Conservation (phyloP, 1,284 basidiomycete genomes). For the Filobasidium uniguttulatum region DNA sequence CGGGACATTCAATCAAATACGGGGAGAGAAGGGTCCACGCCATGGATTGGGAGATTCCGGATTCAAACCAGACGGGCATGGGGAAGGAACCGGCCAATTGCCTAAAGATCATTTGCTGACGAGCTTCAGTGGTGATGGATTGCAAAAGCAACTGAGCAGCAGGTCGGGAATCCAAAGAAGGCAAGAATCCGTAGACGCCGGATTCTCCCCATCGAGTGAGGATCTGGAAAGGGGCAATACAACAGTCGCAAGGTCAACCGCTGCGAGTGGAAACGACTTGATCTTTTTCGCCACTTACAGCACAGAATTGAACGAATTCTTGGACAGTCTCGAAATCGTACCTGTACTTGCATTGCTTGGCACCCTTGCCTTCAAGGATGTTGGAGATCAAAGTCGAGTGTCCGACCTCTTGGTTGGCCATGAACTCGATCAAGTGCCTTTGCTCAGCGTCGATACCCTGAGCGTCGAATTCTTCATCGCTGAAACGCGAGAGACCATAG, state of each 20-base stretch:
- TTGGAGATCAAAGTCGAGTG: conserved; percentile 29
- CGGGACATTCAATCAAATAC: conserved; percentile 48
- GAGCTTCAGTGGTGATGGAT: conserved; percentile 50
- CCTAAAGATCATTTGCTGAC: conserved; percentile 55
- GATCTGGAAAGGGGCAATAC: conserved; percentile 15
- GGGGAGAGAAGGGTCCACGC: conserved; percentile 47
- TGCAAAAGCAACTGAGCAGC: conserved; percentile 47
- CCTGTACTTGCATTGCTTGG: conserved; percentile 45
- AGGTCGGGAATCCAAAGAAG: conserved; percentile 49
- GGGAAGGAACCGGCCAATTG: conserved; percentile 53
- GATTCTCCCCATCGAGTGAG: conserved; percentile 45
- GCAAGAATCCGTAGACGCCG: conserved; percentile 37
- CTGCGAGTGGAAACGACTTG: conserved; percentile 12
- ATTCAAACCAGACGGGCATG: conserved; percentile 43
- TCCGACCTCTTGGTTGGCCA: conserved; percentile 27
- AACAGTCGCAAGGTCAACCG: not conserved
- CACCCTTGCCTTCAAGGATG: conserved; percentile 23
- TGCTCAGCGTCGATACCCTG: conserved; percentile 47
- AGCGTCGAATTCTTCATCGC: conserved; percentile 45
- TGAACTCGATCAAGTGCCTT: conserved; percentile 37
- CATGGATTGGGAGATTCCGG: conserved; percentile 48
- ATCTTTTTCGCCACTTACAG: conserved; percentile 40
- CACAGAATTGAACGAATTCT: conserved; percentile 51
- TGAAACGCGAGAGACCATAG: conserved; percentile 46
- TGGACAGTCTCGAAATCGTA: conserved; percentile 49